A percentile compares a stretch with the other conserved stretches of the same genome.
Conservation (phyloP, 73 alveolate genomes). For the Tetrahymena borealis region DNA sequence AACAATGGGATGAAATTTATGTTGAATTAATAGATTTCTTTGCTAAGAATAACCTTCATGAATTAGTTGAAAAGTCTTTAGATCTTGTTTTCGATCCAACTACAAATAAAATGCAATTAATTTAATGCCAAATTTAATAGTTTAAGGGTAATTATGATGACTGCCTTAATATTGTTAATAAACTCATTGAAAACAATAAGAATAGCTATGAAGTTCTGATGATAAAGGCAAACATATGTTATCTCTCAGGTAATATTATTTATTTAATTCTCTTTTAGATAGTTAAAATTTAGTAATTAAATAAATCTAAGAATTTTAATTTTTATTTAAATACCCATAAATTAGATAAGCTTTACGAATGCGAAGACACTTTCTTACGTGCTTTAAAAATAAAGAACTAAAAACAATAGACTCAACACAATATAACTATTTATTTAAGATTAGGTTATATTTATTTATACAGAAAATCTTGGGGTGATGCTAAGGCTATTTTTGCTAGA, state of each 20-base stretch:
- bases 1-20: slow-evolving; percentile 51
- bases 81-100: slow-evolving; percentile 2
- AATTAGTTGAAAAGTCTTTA: slow-evolving; percentile 42
- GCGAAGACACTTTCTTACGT: slow-evolving; percentile 35
- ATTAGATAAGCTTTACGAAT: slow-evolving; percentile 33
- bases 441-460: slow-evolving; percentile 78
- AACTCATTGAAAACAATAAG: slow-evolving; percentile 6
- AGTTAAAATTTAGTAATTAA: too few species aligned
- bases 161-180: not conserved
- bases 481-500: slow-evolving; percentile 75
- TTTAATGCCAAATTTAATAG: slow-evolving; percentile 17
- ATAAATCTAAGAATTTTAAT: not conserved
- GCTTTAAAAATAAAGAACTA: slow-evolving; percentile 14
- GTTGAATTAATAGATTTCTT: slow-evolving; percentile 58
- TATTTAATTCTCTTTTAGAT: too few species aligned
- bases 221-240: slow-evolving; percentile 31
- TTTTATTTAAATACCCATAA: not conserved
- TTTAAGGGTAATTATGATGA: slow-evolving; percentile 23
- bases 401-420: not conserved
- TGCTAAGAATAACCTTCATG: slow-evolving; percentile 37
- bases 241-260: not conserved
- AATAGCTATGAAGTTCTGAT: slow-evolving; percentile 27
- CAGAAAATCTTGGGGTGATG: slow-evolving; percentile 83
- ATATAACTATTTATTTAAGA: slow-evolving; percentile 53
- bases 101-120: not conserved